Conservation (phyloP, 2,329 filamentous ascomycete species). For the Paraconiothyrium brasiliense region DNA sequence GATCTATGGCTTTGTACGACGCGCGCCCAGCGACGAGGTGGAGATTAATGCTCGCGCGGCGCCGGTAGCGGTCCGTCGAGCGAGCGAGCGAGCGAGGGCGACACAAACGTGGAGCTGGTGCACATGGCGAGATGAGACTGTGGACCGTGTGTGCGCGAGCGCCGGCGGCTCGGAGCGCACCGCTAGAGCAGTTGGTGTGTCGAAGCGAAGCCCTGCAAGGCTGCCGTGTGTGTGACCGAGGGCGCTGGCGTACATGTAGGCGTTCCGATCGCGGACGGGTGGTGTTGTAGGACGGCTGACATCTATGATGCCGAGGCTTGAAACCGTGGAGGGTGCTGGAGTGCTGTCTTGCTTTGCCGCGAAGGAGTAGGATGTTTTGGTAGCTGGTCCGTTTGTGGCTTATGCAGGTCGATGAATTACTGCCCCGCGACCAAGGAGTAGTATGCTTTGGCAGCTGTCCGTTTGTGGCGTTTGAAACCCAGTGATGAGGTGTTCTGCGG, state of each 20-base stretch:
- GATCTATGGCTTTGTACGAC: not conserved
- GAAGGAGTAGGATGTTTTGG: not conserved
- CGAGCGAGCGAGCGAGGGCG: not conserved
- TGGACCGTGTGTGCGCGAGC: not conserved
- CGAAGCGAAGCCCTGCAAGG: not conserved
- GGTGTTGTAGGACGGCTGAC: too few species aligned
- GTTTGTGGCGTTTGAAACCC: not conserved
- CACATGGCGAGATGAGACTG: not conserved
- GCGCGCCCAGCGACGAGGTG: not conserved
- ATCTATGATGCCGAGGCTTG: not conserved
- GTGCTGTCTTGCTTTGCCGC: too few species aligned
- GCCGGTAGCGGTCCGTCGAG: not conserved
- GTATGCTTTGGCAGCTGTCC: not conserved
- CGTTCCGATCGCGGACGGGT: not conserved
- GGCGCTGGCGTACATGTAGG: not conserved
- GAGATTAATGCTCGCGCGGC: not conserved
- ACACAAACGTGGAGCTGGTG: constrained; percentile 6
- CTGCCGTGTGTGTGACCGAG: constrained; percentile 3
- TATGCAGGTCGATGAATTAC: not conserved
- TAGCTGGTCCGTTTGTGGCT: too few species aligned
- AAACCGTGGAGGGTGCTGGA: not conserved
- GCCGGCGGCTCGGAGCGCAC: not conserved
- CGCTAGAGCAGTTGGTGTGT: not conserved
- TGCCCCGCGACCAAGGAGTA: not conserved
- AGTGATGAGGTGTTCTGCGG: not conserved